Base-by-base conservation (phyloP, 257 asterid genomes). In the Parsonsia alboflavescens region DNA sequence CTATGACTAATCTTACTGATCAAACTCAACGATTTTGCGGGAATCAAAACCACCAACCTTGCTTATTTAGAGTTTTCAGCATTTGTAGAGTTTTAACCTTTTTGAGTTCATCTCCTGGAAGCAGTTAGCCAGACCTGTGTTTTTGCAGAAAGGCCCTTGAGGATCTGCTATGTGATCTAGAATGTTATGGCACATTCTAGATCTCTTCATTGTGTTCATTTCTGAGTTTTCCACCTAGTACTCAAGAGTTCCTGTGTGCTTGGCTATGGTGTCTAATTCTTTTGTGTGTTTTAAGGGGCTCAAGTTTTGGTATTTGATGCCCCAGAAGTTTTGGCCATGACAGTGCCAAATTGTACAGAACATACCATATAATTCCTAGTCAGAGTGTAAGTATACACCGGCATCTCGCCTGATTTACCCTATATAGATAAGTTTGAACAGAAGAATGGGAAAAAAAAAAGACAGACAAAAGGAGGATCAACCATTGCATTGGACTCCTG, bases 301-400 rank as follows among this genome's bases (percentile, higher is more conserved):
- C 82, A 91, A 82, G 79, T 78, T 76, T 77, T 84, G 68, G 94
- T 83, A 88, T 85, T 84, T 63, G 78, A 70, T 68, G 77, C 30
- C 73, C 75, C 85, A 63, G 36, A 71, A 79, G 76, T 73, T 72
- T 77, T 83, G 75, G 96, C 96, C 90, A 82, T 82, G 70, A 80
- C 77, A 81, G 82, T 16, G 97, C 97, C 88, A 80, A 86, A 65
- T 73, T 93, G 97, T 93, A 91, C 90, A 93, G 90, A 86, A 70
- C 75, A 82, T 84, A 84, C 85, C 83, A 77, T 85, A 80, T 75
- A 84, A 77, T 74, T 83, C 85, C 79, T 85, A 85, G 91, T 73
- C 77, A 72, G 87, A 72, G 80, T 80, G 89, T 93, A 88, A 79
- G 88, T 90, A 90, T 82, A 88, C 86, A 80, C 79, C 69, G 97